phyloP scores from a whole-genome alignment of 768 basidiomycete genomes.

The Sporobolomyces roseus region DNA sequence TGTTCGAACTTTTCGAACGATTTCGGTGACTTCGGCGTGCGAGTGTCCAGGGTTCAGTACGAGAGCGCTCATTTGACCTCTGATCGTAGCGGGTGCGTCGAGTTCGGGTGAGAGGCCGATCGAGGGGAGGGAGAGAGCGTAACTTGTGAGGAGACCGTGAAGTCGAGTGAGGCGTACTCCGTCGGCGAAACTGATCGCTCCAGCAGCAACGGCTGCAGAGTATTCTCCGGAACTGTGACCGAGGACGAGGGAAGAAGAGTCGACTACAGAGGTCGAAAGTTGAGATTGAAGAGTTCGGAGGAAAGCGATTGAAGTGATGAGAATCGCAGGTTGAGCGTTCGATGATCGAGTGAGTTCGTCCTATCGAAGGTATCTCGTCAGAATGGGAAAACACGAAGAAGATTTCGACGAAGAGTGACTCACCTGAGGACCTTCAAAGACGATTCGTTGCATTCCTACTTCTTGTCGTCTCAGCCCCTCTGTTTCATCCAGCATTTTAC shows the following conservation, averaged over 20 bases:
- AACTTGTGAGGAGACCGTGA: conserved; percentile 43
- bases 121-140: conserved; percentile 41
- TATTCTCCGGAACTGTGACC: conserved; percentile 46
- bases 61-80: conserved; percentile 45
- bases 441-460: conserved; percentile 32
- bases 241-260: conserved; percentile 31
- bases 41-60: conserved; percentile 41
- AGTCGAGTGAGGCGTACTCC: conserved; percentile 45
- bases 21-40: conserved; percentile 39
- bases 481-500: conserved; percentile 31
- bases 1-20: conserved; percentile 31
- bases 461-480: conserved; percentile 7
- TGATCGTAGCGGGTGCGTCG: conserved; percentile 32
- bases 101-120: conserved; percentile 40
- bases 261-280: conserved; percentile 22
- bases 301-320: conserved; percentile 45
- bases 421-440: conserved; percentile 44
- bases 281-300: conserved; percentile 43
- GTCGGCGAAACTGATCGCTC: conserved; percentile 42
- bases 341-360: conserved; percentile 43
- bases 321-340: conserved; percentile 46
- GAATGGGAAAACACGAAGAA: neutral
- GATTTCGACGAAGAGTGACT: neutral
- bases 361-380: conserved; percentile 9
- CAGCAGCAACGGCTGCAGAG: conserved; percentile 43